Evolutionary conservation across 148 eudicot genomes (phyloP).

Genomic region (Tetragonia tetragonoides): DNA sequence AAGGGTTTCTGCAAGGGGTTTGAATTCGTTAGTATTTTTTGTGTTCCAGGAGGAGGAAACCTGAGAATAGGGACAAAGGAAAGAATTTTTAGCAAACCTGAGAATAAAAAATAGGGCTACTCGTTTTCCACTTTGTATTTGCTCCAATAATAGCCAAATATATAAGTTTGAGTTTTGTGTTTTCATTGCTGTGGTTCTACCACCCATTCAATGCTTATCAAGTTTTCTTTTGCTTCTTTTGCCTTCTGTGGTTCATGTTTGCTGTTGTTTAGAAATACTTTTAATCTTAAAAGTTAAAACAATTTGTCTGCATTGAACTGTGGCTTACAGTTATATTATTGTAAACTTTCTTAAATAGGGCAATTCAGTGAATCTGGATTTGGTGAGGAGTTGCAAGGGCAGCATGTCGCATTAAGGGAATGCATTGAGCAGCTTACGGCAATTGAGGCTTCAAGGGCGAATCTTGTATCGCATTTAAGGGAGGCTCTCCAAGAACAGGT

Average conservation of each 20-base stretch:
- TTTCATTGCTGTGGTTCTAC: too few species aligned
- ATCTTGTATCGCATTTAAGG: slow-evolving; percentile 64
- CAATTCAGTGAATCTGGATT: slow-evolving; percentile 40
- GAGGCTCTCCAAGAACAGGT: slow-evolving; percentile 91
- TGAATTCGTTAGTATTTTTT: too few species aligned
- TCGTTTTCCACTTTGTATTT: too few species aligned
- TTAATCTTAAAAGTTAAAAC: background rate
- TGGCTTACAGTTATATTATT: background rate
- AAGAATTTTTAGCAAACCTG: too few species aligned
- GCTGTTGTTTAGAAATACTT: background rate
- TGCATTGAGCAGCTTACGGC: slow-evolving; percentile 66
- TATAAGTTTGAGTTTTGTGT: too few species aligned
- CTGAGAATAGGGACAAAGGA: too few species aligned
- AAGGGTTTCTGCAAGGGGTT: too few species aligned
- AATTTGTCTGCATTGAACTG: background rate
- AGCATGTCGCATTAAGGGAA: slow-evolving; percentile 65
- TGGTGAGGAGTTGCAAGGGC: slow-evolving; percentile 68
- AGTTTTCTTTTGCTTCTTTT: background rate
- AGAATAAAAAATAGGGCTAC: too few species aligned
- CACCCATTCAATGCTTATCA: background rate
- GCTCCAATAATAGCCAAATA: too few species aligned
- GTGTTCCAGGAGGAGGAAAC: too few species aligned
- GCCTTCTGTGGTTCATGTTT: background rate
- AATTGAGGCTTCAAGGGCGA: slow-evolving; percentile 70
- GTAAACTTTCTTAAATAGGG: slow-evolving; percentile 29